phyloP scores from a whole-genome alignment of 1,139 yeast genomes.

The Pichia sp. region DNA sequence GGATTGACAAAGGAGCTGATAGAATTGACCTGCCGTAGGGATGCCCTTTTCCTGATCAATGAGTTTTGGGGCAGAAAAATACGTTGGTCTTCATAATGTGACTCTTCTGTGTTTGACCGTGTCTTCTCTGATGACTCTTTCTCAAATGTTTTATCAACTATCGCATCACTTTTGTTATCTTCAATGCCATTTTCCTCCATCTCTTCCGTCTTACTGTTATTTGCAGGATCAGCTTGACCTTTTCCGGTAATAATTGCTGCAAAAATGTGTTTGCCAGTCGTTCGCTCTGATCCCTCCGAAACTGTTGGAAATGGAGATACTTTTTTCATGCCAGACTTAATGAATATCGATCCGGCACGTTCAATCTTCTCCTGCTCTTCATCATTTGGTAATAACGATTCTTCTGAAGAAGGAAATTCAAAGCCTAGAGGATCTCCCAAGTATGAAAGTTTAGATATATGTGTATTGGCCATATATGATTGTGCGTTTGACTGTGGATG shows the following conservation, averaged over 20 bases:
- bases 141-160: no score
- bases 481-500: not conserved
- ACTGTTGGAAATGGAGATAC: slow-evolving; percentile 15
- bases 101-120: slow-evolving; percentile 5
- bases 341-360: slow-evolving; percentile 19
- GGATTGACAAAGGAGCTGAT: slow-evolving; percentile 8
- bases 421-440: slow-evolving; percentile 17
- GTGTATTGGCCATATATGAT: slow-evolving; percentile 6
- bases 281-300: not conserved
- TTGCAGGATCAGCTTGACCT: no score
- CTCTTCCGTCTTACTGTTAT: no score
- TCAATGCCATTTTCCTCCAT: not conserved
- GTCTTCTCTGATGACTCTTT: not conserved
- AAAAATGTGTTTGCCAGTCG: not conserved
- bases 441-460: slow-evolving; percentile 18
- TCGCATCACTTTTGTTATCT: not conserved
- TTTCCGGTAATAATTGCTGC: not conserved
- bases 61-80: not conserved
- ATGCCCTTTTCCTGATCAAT: slow-evolving; percentile 6
- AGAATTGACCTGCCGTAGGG: slow-evolving; percentile 7
- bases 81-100: slow-evolving; percentile 1
- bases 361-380: slow-evolving; percentile 9
- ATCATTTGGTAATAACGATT: not conserved
- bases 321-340: slow-evolving; percentile 17
- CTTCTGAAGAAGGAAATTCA: slow-evolving; percentile 16